Evolutionary conservation across 768 basidiomycete genomes (phyloP).

Genomic region (Candolleomyces eurysporus): DNA sequence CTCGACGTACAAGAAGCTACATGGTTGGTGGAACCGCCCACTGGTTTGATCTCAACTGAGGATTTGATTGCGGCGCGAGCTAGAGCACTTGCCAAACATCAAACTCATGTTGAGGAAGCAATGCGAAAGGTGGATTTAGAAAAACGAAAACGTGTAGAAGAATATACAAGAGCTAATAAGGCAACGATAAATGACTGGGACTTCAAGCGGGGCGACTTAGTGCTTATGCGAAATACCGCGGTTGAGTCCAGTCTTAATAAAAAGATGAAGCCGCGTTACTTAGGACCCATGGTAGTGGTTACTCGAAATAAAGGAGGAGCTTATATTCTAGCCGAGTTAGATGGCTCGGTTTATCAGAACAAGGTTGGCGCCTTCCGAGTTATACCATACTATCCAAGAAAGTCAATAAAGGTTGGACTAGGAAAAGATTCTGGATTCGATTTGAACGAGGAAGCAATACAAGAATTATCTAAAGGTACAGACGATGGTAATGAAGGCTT

Average conservation of each 20-base stretch:
- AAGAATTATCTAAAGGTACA: background rate
- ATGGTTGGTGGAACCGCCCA: background rate
- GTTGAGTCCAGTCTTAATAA: constrained; percentile 19
- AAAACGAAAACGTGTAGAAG: background rate
- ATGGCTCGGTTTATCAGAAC: constrained; percentile 18
- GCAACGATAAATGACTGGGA: background rate
- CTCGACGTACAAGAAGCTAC: background rate
- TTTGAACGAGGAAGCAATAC: background rate
- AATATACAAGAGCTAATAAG: background rate
- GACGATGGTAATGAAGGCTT: background rate
- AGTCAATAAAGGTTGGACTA: background rate
- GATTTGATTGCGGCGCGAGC: background rate
- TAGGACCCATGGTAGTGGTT: constrained; percentile 24
- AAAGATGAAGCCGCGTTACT: constrained; percentile 21
- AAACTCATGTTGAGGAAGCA: background rate
- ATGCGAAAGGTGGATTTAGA: background rate
- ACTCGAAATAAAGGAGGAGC: constrained; percentile 13
- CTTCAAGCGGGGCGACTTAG: background rate
- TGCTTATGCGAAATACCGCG: constrained; percentile 10
- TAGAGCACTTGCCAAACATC: background rate
- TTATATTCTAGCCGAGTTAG: constrained; percentile 21
- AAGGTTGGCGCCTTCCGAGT: constrained; percentile 16
- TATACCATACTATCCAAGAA: constrained; percentile 19
- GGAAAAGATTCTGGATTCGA: background rate
- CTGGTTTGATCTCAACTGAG: background rate